A percentile compares a stretch with the other conserved stretches of the same genome.
Evolutionary conservation across 2,329 filamentous ascomycete genomes (phyloP).

Genomic region (Penicillium fuscoglaucum): DNA sequence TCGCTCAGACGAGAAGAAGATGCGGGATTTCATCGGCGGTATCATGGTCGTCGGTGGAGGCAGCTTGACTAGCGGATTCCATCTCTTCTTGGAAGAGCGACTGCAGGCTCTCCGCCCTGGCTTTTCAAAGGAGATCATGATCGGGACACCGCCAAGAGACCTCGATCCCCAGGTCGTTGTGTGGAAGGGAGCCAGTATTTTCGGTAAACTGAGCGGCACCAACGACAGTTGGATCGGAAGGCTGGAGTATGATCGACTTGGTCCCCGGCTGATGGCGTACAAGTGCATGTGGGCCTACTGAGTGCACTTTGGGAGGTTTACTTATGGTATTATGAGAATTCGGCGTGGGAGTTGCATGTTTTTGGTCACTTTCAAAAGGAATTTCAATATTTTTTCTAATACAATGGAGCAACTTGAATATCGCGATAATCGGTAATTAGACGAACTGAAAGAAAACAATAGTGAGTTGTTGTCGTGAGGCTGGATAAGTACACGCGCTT

Average conservation of each 20-base stretch:
- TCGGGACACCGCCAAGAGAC: constrained; percentile 75
- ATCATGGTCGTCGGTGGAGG: constrained; percentile 91
- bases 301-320: constrained; percentile 12
- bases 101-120: constrained; percentile 65
- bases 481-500: neutral
- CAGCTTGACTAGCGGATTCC: constrained; percentile 76
- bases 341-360: constrained; percentile 24
- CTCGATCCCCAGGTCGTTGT: constrained; percentile 96
- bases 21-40: constrained; percentile 82
- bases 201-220: constrained; percentile 78
- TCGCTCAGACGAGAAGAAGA: constrained; percentile 86
- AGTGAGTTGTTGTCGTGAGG: neutral
- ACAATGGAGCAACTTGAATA: neutral
- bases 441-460: neutral
- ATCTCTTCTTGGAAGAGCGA: constrained; percentile 77
- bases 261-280: constrained; percentile 77
- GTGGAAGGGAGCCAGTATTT: constrained; percentile 98
- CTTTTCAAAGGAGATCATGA: constrained; percentile 66
- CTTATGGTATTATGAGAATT: constrained; percentile 11
- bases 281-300: constrained; percentile 68
- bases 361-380: constrained; percentile 4
- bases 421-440: too few relatives aligned
- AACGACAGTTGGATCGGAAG: constrained; percentile 95
- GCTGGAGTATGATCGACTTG: constrained; percentile 84
- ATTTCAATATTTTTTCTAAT: constrained; percentile 6